Conservation (phyloP, 768 basidiomycete genomes). For the Sporobolomyces roseus region DNA sequence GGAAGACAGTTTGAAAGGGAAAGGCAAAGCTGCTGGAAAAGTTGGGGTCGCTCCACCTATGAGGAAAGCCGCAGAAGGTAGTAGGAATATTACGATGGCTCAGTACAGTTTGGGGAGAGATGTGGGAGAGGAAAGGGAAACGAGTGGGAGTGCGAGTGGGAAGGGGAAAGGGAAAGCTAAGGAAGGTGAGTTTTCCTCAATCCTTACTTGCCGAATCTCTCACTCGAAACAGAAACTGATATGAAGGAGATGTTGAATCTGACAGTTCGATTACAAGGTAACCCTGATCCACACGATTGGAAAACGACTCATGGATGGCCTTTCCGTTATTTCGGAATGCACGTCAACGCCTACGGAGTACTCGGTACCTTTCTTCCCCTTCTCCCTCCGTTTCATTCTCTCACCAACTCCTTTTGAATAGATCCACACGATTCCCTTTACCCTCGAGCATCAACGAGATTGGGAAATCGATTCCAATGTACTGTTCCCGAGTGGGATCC, state of each 20-base stretch:
- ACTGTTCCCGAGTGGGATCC: conserved; percentile 38
- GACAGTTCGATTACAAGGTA: not conserved
- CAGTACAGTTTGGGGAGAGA: not conserved
- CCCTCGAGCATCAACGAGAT: conserved; percentile 61
- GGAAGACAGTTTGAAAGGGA: conserved; percentile 35
- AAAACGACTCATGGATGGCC: conserved; percentile 83
- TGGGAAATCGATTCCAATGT: conserved; percentile 42
- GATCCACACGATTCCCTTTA: conserved; percentile 97
- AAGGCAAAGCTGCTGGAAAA: conserved; percentile 1
- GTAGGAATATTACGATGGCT: not conserved
- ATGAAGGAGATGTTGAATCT: not conserved
- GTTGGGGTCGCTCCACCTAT: conserved; percentile 10
- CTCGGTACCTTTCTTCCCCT: conserved; percentile 26
- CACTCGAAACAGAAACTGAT: not conserved
- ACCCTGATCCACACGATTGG: conserved; percentile 46
- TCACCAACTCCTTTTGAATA: conserved; percentile 45
- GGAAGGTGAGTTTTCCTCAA: conserved; percentile 8
- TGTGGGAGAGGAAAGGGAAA: not conserved
- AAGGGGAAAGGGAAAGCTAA: conserved; percentile 34
- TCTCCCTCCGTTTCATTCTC: not conserved
- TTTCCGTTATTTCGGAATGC: conserved; percentile 74
- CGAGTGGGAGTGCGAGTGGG: not conserved
- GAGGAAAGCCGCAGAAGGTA: conserved; percentile 25
- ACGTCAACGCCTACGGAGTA: conserved; percentile 37
- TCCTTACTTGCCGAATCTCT: not conserved